Base-by-base conservation (phyloP, 345 rosid species). In the Pugionium cornutum region DNA sequence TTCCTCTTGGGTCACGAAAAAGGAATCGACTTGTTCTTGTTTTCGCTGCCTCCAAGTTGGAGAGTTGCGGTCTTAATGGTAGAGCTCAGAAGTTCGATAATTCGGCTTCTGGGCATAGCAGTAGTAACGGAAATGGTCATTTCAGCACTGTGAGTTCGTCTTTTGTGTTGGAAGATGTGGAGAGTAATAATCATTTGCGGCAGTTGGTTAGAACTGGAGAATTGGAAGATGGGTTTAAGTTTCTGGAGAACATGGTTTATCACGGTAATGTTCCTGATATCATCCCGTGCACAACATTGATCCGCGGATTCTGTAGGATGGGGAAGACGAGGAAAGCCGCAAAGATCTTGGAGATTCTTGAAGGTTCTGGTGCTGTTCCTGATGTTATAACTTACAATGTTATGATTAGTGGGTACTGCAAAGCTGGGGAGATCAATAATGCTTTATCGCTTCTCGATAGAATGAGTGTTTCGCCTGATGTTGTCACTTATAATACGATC, bases 341-440 rank as follows among this genome's bases (percentile, higher is more conserved):
- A 2, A 85, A 80, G 54, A 73, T 86, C 26, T 62, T 92, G 89
- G 96, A 92, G 74, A 83, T 87, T 41, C 62, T 92, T 28, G 96
- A 88, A 72, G 76, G 77, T 35, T 89, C 95, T 4, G 94, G 89
- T 25, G 91, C 87, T 6, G 84, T 82, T 67, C 91, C 82, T 52
- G 91, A 86, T 79, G 88, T 86, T 51, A 82, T 87, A 32, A 84
- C 97, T 27, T 89, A 89, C 77, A 92, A 89, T 44, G 88, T 87
- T 25, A 77, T 89, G 80, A 87, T 89, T 28, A 71, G 92, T 47
- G 95, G 91, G 61, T 89, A 86, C 64, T 92, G 98, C 67, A 89
- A 74, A 81, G 83, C 88, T 0, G 92, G 92, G 49, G 88, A 87
- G 80, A 81, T 89, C 59, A 84, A 77, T 65, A 84, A 72, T 41